A percentile compares a stretch with the other conserved stretches of the same genome.
Conservation (phyloP, 2,329 filamentous ascomycete genomes). For the Ceratocystis smalleyi region DNA sequence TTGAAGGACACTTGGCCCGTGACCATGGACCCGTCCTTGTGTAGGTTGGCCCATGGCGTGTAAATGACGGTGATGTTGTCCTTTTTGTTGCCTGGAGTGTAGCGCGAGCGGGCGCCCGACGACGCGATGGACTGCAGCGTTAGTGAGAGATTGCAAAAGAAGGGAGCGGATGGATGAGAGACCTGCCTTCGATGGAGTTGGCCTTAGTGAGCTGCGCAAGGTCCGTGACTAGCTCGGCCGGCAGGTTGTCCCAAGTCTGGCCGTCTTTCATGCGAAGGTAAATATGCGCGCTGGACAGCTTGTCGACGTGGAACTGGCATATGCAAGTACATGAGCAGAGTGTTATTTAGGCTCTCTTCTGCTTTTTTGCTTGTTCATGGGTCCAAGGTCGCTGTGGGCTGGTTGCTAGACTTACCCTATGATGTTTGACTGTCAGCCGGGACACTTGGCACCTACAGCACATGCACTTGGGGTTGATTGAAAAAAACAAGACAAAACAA, state of each 20-base stretch:
- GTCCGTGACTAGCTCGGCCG: slow-evolving; percentile 59
- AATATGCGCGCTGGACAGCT: slow-evolving; percentile 89
- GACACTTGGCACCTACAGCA: background rate
- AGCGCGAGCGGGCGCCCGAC: background rate
- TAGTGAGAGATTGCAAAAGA: background rate
- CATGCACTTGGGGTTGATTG: too few species aligned
- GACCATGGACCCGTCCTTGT: slow-evolving; percentile 92
- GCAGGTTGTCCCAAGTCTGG: slow-evolving; percentile 71
- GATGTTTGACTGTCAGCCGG: background rate
- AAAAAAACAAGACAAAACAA: too few species aligned
- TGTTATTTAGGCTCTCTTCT: background rate
- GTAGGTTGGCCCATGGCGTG: slow-evolving; percentile 91
- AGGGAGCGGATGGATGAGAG: background rate
- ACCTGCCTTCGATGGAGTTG: slow-evolving; percentile 82
- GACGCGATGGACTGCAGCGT: background rate
- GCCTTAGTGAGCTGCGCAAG: slow-evolving; percentile 97
- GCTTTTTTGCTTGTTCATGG: background rate
- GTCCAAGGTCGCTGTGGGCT: background rate
- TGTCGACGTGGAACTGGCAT: slow-evolving; percentile 82
- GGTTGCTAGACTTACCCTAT: background rate
- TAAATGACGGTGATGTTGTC: slow-evolving; percentile 95
- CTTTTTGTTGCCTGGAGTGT: slow-evolving; percentile 76
- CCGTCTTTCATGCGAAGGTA: slow-evolving; percentile 73
- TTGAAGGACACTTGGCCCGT: slow-evolving; percentile 91
- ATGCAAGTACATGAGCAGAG: background rate